Evolutionary conservation across 495 filamentous ascomycete species (phyloP).

Genomic region (Viridothelium virens): DNA sequence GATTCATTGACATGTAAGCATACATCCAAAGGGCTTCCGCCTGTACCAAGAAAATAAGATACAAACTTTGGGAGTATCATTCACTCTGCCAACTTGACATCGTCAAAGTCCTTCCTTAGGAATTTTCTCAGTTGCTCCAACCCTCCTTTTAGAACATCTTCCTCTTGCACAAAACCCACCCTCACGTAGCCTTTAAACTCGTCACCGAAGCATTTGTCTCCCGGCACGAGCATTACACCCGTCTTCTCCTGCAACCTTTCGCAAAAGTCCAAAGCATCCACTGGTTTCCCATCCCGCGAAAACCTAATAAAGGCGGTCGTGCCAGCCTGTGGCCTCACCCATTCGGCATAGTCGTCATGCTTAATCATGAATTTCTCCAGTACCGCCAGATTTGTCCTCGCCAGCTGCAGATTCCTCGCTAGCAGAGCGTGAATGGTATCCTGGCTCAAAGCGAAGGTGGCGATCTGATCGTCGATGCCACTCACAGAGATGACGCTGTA

Average conservation of each 20-base stretch:
- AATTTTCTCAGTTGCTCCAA: constrained; percentile 55
- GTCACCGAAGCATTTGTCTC: constrained; percentile 64
- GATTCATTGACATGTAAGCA: too few species aligned
- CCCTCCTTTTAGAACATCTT: constrained; percentile 59
- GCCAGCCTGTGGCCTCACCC: constrained; percentile 71
- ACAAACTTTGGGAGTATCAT: not conserved
- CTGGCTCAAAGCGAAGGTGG: constrained; percentile 60
- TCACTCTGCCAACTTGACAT: constrained; percentile 30
- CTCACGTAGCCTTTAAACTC: constrained; percentile 75
- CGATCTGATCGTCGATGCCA: constrained; percentile 73
- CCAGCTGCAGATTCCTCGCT: constrained; percentile 61
- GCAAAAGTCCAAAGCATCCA: constrained; percentile 69
- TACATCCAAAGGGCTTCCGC: too few species aligned
- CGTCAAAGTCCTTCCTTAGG: constrained; percentile 52
- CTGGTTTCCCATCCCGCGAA: constrained; percentile 50
- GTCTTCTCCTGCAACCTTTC: constrained; percentile 57
- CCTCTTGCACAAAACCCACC: constrained; percentile 71
- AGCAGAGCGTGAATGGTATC: constrained; percentile 60
- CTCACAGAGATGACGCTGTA: constrained; percentile 84
- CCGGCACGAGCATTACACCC: constrained; percentile 76
- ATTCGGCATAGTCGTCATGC: constrained; percentile 56
- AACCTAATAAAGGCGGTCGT: constrained; percentile 79
- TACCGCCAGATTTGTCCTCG: constrained; percentile 59
- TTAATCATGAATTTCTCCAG: constrained; percentile 61
- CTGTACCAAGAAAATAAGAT: too few species aligned